These are phyloP conservation scores for Ogataea minuta DNA, from an alignment of 805 yeast genomes.

Conservation along the genomic window DNA sequence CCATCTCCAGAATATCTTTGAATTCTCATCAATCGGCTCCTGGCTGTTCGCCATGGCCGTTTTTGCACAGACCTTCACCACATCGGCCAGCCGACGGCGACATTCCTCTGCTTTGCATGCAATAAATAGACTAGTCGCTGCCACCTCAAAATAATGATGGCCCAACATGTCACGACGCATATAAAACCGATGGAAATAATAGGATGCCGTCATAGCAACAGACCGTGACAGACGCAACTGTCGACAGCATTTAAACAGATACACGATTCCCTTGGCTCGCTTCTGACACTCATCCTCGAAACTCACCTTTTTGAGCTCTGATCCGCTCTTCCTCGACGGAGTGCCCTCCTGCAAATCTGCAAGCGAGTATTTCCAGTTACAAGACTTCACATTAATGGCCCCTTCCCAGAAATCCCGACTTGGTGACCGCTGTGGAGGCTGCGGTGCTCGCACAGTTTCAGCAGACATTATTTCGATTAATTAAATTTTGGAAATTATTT, in stretches of 20 bases:
- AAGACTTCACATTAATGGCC: constrained; percentile 24
- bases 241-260: constrained; percentile 43
- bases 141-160: constrained; percentile 49
- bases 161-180: constrained; percentile 42
- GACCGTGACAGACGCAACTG: constrained; percentile 46
- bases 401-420: constrained; percentile 31
- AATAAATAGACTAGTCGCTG: constrained; percentile 48
- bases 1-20: constrained; percentile 52
- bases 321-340: constrained; percentile 36
- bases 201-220: constrained; percentile 47
- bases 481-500: constrained; percentile 1
- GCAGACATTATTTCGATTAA: constrained; percentile 3
- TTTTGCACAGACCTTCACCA: constrained; percentile 48
- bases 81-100: constrained; percentile 45
- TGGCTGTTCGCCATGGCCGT: constrained; percentile 42
- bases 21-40: constrained; percentile 41
- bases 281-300: constrained; percentile 39
- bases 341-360: constrained; percentile 26
- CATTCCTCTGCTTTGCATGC: constrained; percentile 56
- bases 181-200: constrained; percentile 51
- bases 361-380: constrained; percentile 29
- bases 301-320: constrained; percentile 28
- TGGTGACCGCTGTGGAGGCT: neutral
- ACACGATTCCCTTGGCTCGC: constrained; percentile 48
- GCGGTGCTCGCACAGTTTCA: neutral